Percentiles rank a stretch among this genome's conserved stretches.
Conservation (phyloP, 2,329 filamentous ascomycete species). For the Fusarium virguliforme region DNA sequence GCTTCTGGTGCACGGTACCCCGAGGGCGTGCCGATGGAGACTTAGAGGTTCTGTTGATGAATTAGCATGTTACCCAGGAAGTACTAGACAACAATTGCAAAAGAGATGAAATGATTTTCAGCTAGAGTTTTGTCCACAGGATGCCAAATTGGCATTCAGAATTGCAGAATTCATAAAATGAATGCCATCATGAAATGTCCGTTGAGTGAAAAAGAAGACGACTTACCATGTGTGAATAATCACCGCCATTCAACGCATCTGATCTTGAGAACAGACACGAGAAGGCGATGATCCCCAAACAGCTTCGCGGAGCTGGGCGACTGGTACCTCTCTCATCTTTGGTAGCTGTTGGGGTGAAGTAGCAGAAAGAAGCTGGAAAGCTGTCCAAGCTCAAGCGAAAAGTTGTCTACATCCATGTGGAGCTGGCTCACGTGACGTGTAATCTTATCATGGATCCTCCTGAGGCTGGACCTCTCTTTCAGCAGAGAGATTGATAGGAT, state of each 20-base stretch:
- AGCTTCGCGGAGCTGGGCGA: background rate
- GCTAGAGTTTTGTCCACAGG: constrained; percentile 55
- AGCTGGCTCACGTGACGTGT: constrained; percentile 30
- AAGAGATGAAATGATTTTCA: constrained; percentile 30
- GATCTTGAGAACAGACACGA: background rate
- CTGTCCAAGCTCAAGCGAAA: constrained; percentile 17
- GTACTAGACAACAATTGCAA: constrained; percentile 8
- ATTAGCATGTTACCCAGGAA: constrained; percentile 29
- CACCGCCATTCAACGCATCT: constrained; percentile 12
- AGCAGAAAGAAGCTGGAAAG: background rate
- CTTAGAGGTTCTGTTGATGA: constrained; percentile 50
- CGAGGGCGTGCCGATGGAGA: constrained; percentile 55
- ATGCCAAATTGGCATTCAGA: constrained; percentile 57
- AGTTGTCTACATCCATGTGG: constrained; percentile 31
- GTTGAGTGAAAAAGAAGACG: constrained; percentile 2
- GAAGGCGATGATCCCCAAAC: constrained; percentile 9
- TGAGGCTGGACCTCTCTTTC: background rate
- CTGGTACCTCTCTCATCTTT: background rate
- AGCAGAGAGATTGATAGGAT: background rate
- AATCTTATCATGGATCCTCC: background rate
- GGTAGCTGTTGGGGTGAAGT: constrained; percentile 4
- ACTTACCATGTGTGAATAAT: constrained; percentile 36
- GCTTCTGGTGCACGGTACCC: constrained; percentile 67
- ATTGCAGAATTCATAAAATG: constrained; percentile 67
- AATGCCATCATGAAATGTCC: constrained; percentile 56